A percentile compares a stretch with the other conserved stretches of the same genome.
Conservation (phyloP, 1,139 yeast genomes). For the Suhomyces guaymorum region DNA sequence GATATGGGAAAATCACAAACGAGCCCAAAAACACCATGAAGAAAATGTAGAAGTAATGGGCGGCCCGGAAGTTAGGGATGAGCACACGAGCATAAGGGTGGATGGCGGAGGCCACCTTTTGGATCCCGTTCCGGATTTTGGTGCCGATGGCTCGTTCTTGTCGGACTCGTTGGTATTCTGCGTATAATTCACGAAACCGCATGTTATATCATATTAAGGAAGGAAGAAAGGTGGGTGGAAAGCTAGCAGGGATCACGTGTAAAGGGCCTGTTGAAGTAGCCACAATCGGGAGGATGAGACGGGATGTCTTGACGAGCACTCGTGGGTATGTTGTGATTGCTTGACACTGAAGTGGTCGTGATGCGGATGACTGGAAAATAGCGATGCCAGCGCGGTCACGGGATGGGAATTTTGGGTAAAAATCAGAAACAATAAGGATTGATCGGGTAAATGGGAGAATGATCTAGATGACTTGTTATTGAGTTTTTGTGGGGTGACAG, state of each 20-base stretch:
- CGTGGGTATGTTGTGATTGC: too few relatives aligned
- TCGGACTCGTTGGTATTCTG: conserved; percentile 9
- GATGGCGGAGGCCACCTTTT: conserved; percentile 22
- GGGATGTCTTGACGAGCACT: too few relatives aligned
- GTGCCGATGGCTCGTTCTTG: conserved; percentile 20
- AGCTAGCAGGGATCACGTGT: neutral
- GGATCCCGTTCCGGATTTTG: conserved; percentile 27
- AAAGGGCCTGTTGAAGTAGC: neutral
- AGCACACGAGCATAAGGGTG: conserved; percentile 52
- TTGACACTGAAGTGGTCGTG: too few relatives aligned
- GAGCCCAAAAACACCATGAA: conserved; percentile 62
- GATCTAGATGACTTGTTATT: too few relatives aligned
- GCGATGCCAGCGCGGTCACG: too few relatives aligned
- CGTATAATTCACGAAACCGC: conserved; percentile 8
- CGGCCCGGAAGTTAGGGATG: conserved; percentile 74
- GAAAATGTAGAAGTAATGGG: conserved; percentile 70
- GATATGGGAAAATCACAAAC: conserved; percentile 71
- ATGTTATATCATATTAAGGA: conserved; percentile 2
- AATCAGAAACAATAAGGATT: too few relatives aligned
- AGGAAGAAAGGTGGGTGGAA: neutral
- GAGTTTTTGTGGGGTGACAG: too few relatives aligned
- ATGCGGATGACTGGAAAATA: too few relatives aligned
- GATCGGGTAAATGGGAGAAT: too few relatives aligned
- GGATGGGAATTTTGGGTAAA: too few relatives aligned
- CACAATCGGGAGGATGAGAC: too few relatives aligned